Evolutionary conservation across 2,329 filamentous ascomycete species (phyloP).

Genomic region (Diaporthe citrichinensis): DNA sequence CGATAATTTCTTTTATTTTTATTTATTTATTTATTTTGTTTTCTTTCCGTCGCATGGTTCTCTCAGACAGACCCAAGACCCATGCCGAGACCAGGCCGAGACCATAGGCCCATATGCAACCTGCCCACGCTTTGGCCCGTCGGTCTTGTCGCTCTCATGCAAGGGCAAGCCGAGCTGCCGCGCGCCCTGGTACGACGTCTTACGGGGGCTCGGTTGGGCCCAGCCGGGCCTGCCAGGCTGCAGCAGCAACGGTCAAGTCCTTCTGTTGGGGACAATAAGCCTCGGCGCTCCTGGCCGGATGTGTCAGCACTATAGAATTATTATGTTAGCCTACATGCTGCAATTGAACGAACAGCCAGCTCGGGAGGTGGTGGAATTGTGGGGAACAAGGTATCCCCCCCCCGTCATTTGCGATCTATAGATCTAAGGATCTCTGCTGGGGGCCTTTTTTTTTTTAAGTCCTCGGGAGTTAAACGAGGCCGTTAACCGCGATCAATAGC

Average conservation of each 20-base stretch:
- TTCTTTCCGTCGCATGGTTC: background rate
- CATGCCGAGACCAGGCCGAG: constrained; percentile 10
- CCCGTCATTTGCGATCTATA: constrained; percentile 22
- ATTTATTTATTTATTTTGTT: background rate
- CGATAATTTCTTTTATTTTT: background rate
- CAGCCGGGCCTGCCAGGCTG: constrained; percentile 22
- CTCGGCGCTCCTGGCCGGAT: background rate
- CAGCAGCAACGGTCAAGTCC: constrained; percentile 1
- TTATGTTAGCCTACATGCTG: background rate
- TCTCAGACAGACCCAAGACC: constrained; percentile 16
- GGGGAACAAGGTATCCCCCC: constrained; percentile 3
- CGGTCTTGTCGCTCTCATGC: constrained; percentile 15
- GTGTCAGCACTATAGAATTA: constrained; percentile 13
- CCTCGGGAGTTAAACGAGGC: constrained; percentile 15
- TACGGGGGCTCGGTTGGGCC: constrained; percentile 15
- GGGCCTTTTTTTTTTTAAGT: background rate
- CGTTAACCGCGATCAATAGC: constrained; percentile 18
- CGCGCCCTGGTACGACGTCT: constrained; percentile 23
- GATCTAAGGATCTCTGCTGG: constrained; percentile 20
- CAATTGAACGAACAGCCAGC: background rate
- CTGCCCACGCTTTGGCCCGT: constrained; percentile 25
- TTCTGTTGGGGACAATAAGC: background rate
- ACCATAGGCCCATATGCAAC: constrained; percentile 1
- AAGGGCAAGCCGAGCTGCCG: constrained; percentile 23
- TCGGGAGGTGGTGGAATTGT: background rate